These are phyloP conservation scores for Sporothrix pallida DNA, from an alignment of 2,329 filamentous ascomycete genomes.

Conservation along the genomic window DNA sequence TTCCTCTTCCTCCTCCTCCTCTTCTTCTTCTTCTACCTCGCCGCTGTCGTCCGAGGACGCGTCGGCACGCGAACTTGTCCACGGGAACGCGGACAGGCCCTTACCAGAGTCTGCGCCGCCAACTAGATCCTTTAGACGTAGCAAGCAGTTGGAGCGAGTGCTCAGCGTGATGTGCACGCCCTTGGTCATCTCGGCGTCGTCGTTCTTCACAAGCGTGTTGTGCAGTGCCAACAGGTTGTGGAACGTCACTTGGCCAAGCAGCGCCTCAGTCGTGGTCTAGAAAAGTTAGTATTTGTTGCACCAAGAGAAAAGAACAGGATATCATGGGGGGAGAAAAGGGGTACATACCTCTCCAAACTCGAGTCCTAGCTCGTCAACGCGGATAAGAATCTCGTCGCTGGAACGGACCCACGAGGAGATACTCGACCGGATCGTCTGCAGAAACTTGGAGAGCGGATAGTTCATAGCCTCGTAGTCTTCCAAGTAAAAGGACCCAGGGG, in stretches of 20 bases:
- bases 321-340: not conserved
- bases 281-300: slow-evolving; percentile 21
- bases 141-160: slow-evolving; percentile 38
- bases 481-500: slow-evolving; percentile 54
- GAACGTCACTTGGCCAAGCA: slow-evolving; percentile 39
- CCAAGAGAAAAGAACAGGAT: not conserved
- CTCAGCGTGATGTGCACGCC: slow-evolving; percentile 37
- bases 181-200: slow-evolving; percentile 30
- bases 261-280: slow-evolving; percentile 39
- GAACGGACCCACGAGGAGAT: slow-evolving; percentile 53
- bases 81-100: slow-evolving; percentile 37
- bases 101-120: slow-evolving; percentile 37
- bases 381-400: slow-evolving; percentile 58
- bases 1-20: too few species aligned
- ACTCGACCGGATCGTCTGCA: slow-evolving; percentile 54
- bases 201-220: slow-evolving; percentile 38
- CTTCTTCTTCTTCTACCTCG: slow-evolving; percentile 11
- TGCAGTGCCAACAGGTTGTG: slow-evolving; percentile 39
- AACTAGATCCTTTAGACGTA: slow-evolving; percentile 38
- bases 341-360: slow-evolving; percentile 58
- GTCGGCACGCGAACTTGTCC: slow-evolving; percentile 1
- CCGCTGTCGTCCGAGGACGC: slow-evolving; percentile 36
- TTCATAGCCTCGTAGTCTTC: slow-evolving; percentile 51
- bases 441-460: slow-evolving; percentile 52
- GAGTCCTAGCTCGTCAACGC: slow-evolving; percentile 58